Evolutionary conservation across 2,329 filamentous ascomycete genomes (phyloP).

Genomic region (Plectosphaerella plurivora): DNA sequence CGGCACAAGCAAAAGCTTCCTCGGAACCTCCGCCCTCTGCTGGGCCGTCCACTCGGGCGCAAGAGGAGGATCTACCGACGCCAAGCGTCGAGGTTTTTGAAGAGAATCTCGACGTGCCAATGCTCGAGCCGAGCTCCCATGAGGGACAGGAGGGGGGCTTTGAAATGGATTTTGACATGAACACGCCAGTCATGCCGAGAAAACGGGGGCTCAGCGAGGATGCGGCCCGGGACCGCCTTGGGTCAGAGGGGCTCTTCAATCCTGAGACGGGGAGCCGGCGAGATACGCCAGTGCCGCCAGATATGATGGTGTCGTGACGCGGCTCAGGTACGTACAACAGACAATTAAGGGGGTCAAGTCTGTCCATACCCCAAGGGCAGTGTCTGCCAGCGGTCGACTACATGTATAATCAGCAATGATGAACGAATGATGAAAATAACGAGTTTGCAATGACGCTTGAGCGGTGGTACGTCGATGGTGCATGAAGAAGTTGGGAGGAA

Average conservation of each 20-base stretch:
- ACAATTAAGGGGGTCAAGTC: background rate
- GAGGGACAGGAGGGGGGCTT: conserved; percentile 27
- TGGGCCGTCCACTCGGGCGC: conserved; percentile 8
- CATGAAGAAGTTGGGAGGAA: too few species aligned
- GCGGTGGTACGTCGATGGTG: too few species aligned
- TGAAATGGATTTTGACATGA: conserved; percentile 29
- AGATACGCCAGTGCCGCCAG: conserved; percentile 30
- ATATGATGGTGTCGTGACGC: conserved; percentile 14
- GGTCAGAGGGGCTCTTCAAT: conserved; percentile 21
- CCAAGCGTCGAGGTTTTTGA: conserved; percentile 35
- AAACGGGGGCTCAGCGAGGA: background rate
- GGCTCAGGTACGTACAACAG: too few species aligned
- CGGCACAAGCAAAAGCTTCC: conserved; percentile 18
- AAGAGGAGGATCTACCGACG: conserved; percentile 27
- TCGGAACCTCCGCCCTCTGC: conserved; percentile 14
- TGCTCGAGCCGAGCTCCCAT: conserved; percentile 42
- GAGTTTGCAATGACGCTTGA: background rate
- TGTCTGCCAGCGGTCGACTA: background rate
- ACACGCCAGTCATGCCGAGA: conserved; percentile 31
- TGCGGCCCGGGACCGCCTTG: conserved; percentile 13
- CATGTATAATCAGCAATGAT: background rate
- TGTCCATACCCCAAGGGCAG: too few species aligned
- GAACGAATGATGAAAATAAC: conserved; percentile 7
- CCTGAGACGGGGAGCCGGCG: conserved; percentile 20
- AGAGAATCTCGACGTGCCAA: conserved; percentile 37